These are phyloP conservation scores for Fusarium vanettenii DNA, from an alignment of 2,329 filamentous ascomycete species.

Conservation along the genomic window DNA sequence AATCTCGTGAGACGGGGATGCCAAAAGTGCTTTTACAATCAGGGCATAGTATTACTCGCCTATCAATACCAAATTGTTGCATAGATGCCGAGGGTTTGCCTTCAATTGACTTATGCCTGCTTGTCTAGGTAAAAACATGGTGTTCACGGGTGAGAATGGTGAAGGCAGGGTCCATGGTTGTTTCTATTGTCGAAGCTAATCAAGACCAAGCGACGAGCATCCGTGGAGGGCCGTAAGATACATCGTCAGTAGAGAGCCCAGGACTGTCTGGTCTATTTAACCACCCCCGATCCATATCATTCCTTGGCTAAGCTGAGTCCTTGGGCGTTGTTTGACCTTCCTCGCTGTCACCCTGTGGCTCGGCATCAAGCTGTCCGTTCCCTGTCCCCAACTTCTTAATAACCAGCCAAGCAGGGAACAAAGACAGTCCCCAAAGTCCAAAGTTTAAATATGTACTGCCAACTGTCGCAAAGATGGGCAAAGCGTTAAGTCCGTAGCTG, in stretches of 20 bases:
- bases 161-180: neutral
- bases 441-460: constrained; percentile 76
- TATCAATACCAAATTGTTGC: neutral
- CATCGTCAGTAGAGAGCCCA: neutral
- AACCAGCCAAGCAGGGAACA: constrained; percentile 73
- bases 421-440: constrained; percentile 69
- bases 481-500: constrained; percentile 72
- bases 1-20: neutral
- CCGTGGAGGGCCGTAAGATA: neutral
- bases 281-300: neutral
- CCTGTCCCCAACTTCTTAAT: neutral
- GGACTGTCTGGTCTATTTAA: neutral
- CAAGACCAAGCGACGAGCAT: neutral
- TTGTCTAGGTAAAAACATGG: fast-evolving
- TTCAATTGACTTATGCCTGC: neutral
- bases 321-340: neutral
- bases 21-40: neutral
- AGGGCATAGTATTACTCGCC: neutral
- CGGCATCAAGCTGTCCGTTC: neutral
- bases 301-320: neutral
- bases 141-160: neutral
- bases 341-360: neutral
- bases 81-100: neutral
- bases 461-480: constrained; percentile 70
- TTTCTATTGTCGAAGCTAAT: neutral